Percentiles rank a stretch among this genome's conserved stretches.
Conservation (phyloP, 2,329 filamentous ascomycete species). For the Emmonsia crescens region DNA sequence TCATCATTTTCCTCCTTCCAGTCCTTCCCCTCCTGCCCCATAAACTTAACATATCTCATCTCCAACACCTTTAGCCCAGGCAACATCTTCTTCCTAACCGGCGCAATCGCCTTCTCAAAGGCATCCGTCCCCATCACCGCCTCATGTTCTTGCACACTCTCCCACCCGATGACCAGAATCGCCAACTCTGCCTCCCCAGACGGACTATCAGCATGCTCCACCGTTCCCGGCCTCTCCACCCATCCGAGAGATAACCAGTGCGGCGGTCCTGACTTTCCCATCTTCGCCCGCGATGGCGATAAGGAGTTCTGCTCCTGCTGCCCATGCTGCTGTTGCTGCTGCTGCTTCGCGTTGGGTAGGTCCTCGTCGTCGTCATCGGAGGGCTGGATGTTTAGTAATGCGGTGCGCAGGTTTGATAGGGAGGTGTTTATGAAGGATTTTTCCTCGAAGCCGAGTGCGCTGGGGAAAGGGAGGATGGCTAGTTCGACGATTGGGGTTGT, state of each 20-base stretch:
- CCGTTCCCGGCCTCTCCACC: conserved; percentile 25
- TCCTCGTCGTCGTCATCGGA: neutral
- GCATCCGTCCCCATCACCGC: conserved; percentile 34
- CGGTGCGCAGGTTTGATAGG: conserved; percentile 29
- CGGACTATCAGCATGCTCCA: conserved; percentile 26
- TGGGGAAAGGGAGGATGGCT: conserved; percentile 34
- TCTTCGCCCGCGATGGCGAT: neutral
- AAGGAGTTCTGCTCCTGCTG: neutral
- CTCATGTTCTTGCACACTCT: conserved; percentile 40
- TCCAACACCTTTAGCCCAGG: conserved; percentile 29
- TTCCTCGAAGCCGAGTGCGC: conserved; percentile 20
- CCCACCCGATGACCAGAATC: conserved; percentile 42
- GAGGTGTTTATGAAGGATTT: conserved; percentile 21
- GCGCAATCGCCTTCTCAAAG: conserved; percentile 33
- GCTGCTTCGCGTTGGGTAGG: neutral
- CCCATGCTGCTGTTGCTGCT: neutral
- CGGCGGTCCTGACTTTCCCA: conserved; percentile 1
- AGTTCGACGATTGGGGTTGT: conserved; percentile 41
- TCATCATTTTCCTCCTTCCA: neutral
- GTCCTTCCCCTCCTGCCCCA: neutral
- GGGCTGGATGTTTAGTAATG: conserved; percentile 16
- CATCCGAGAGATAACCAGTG: conserved; percentile 27
- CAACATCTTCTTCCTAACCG: conserved; percentile 33
- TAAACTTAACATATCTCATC: conserved; percentile 37
- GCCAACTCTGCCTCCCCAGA: conserved; percentile 34